phyloP scores from a whole-genome alignment of 352 stramenopile species.

The Globisporangium barbulae region DNA sequence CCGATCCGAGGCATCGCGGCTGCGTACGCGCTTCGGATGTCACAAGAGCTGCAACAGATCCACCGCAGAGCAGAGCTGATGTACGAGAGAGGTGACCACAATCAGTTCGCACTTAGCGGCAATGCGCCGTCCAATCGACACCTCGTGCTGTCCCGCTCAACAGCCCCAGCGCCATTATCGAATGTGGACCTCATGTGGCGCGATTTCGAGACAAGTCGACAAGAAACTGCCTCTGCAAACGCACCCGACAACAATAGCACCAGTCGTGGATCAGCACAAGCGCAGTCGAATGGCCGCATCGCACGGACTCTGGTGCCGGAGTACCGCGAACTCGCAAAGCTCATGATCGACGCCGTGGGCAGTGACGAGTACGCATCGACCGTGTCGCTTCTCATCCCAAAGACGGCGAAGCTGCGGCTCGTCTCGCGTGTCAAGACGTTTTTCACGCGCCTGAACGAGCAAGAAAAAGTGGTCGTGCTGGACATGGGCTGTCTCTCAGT shows the following conservation, averaged over 20 bases:
- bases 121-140: constrained; percentile 16
- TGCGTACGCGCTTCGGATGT: constrained; percentile 75
- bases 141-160: constrained; percentile 26
- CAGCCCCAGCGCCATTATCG: constrained; percentile 11
- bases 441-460: constrained; percentile 52
- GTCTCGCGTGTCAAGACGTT: constrained; percentile 75
- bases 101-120: constrained; percentile 25
- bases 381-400: constrained; percentile 67
- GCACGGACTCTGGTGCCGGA: constrained; percentile 44
- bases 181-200: constrained; percentile 56
- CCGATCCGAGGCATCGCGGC: constrained; percentile 61
- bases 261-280: not conserved
- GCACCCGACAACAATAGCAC: constrained; percentile 15
- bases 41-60: constrained; percentile 67
- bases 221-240: constrained; percentile 30
- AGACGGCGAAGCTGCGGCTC: constrained; percentile 67
- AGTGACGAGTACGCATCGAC: constrained; percentile 80
- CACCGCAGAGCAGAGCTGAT: constrained; percentile 66
- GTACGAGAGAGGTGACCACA: constrained; percentile 66
- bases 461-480: constrained; percentile 48
- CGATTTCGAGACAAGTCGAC: constrained; percentile 48
- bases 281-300: constrained; percentile 13
- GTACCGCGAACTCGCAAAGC: constrained; percentile 57
- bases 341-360: constrained; percentile 64
- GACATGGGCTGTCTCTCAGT: constrained; percentile 56